A percentile compares a stretch with the other conserved stretches of the same genome.
Evolutionary conservation across 1,139 yeast genomes (phyloP).

Genomic region (Suzukiozyma palmioleophila): DNA sequence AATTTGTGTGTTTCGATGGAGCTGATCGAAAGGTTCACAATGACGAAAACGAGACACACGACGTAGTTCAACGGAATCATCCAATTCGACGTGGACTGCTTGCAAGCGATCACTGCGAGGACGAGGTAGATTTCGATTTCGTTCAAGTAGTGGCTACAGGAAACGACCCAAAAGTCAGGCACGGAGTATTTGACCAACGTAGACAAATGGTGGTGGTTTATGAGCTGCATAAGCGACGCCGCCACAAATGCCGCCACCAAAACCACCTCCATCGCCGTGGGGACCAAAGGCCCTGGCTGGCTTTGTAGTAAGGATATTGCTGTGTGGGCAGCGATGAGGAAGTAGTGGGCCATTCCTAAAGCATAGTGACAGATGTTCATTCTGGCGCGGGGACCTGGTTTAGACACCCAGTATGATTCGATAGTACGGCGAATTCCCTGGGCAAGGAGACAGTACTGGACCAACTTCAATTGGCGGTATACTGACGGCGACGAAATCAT

Average conservation of each 20-base stretch:
- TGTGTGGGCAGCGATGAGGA: conserved; percentile 23
- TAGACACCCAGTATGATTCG: conserved; percentile 56
- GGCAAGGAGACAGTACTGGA: conserved; percentile 22
- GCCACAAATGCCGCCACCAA: conserved; percentile 28
- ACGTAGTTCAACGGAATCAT: conserved; percentile 15
- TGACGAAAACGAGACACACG: conserved; percentile 50
- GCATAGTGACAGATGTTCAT: conserved; percentile 77
- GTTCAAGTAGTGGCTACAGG: conserved; percentile 80
- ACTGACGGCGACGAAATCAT: conserved; percentile 9
- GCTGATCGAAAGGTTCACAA: conserved; percentile 55
- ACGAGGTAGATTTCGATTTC: conserved; percentile 63
- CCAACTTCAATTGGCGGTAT: conserved; percentile 13
- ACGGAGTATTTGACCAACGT: conserved; percentile 59
- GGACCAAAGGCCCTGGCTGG: conserved; percentile 4
- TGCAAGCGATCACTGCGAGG: conserved; percentile 18
- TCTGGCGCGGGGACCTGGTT: conserved; percentile 43
- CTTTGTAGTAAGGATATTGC: conserved; percentile 14
- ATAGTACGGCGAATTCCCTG: conserved; percentile 64
- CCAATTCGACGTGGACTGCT: conserved; percentile 10
- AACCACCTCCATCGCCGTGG: conserved; percentile 12
- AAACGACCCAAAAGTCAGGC: conserved; percentile 47
- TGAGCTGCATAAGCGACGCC: conserved; percentile 53
- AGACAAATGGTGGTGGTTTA: conserved; percentile 59
- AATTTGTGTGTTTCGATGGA: conserved; percentile 55
- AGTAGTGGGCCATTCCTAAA: conserved; percentile 68